Evolutionary conservation across 106 monocot genomes (phyloP), one percentile per base, ranked within the genome.

Genomic region (Triglochin maritima): DNA sequence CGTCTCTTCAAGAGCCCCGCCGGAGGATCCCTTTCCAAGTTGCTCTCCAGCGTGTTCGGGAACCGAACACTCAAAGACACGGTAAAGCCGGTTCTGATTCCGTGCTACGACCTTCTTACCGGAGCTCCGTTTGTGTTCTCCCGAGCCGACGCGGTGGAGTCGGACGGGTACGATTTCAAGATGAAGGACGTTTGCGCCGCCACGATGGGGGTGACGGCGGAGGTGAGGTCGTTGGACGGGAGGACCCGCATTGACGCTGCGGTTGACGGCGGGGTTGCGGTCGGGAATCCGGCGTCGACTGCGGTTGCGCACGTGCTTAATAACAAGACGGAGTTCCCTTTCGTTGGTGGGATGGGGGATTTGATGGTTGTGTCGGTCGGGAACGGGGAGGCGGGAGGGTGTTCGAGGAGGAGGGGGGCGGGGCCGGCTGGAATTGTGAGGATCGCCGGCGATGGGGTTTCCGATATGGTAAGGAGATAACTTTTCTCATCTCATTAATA

Each of bases 271-370:
- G 79, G 68, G 15, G 68, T 79, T 41, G 84, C 79, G 17, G 85
- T 79, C 72, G 81, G 73, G 44, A 95, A 95, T 65, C 94, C 94
- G 4, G 81, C 90, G 8, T 87, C 90, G 4, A 79, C 83, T 11
- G 94, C 89, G 2, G 80, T 95, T 53, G 90, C 94, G 11, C 94
- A 95, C 73, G 94, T 95, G 17, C 85, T 95, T 12, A 90, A 95
- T 70, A 95, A 95, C 85, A 81, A 77, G 79, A 71, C 71, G 62
- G 94, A 95, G 76, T 95, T 90, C 77, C 94, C 94, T 0, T 74
- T 83, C 41, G 87, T 77, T 17, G 54, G 68, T 29, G 74, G 81
- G 44, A 72, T 87, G 17, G 83, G 83, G 14, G 90, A 95, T 56
- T 71, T 93, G 58, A 67, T 88, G 15, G 85, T 93, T 6, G 64